Evolutionary conservation across 192 early-diverging fungal genomes (phyloP).

Genomic region (Backusella westeae): DNA sequence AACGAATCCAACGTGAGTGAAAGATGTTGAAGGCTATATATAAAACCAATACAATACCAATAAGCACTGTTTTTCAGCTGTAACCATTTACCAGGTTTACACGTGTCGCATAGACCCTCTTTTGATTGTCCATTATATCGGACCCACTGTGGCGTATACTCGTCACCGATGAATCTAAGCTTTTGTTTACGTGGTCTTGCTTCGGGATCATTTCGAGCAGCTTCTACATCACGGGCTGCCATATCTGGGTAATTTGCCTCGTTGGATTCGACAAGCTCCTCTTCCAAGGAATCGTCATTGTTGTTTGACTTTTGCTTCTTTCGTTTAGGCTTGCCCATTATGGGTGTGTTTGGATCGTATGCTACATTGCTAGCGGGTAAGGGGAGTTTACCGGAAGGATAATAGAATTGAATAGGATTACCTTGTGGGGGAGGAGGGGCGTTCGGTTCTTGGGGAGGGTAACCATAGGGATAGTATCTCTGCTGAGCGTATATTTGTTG

Average conservation of each 20-base stretch:
- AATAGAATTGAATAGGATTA: conserved; percentile 9
- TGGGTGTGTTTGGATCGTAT: neutral
- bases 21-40: too few relatives aligned
- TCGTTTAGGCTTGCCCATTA: conserved; percentile 14
- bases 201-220: conserved; percentile 42
- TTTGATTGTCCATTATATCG: conserved; percentile 69
- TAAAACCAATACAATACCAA: conserved; percentile 48
- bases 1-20: too few relatives aligned
- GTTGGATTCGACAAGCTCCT: conserved; percentile 5
- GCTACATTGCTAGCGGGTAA: conserved; percentile 2
- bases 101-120: conserved; percentile 82
- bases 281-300: neutral
- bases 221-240: conserved; percentile 39
- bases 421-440: neutral
- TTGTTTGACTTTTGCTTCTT: neutral
- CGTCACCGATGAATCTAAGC: conserved; percentile 64
- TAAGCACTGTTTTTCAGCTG: conserved; percentile 87
- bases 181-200: conserved; percentile 66
- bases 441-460: neutral
- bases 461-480: neutral
- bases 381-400: conserved; percentile 13
- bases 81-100: conserved; percentile 79
- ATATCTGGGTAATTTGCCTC: conserved; percentile 31
- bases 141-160: conserved; percentile 86
- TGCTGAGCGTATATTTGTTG: conserved; percentile 4